A percentile compares a stretch with the other conserved stretches of the same genome.
These are phyloP conservation scores for Dittrichia graveolens DNA, from an alignment of 129 eudicot genomes.

Conservation along the genomic window DNA sequence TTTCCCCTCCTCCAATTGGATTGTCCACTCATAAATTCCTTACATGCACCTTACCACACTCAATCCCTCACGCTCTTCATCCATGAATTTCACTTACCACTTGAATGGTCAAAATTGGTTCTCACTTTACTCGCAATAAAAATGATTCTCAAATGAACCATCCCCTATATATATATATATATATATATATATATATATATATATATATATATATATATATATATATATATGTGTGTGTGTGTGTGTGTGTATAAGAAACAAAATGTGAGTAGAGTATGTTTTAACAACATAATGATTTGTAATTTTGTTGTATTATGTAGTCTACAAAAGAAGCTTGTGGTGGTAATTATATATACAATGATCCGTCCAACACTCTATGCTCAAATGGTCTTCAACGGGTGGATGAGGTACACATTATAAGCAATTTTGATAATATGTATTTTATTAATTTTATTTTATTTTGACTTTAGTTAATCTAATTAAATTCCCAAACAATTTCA, in stretches of 20 bases:
- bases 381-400: constrained; percentile 16
- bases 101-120: too few species aligned
- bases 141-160: too few species aligned
- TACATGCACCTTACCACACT: too few species aligned
- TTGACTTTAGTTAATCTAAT: not conserved
- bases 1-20: too few species aligned
- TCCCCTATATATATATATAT: too few species aligned
- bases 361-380: constrained; percentile 25
- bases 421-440: not conserved
- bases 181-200: too few species aligned
- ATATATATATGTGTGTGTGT: too few species aligned
- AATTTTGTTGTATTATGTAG: constrained; percentile 14
- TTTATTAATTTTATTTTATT: not conserved
- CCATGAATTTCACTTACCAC: too few species aligned
- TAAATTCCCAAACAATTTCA: not conserved
- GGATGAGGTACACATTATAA: constrained; percentile 22
- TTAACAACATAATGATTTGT: not conserved
- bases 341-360: constrained; percentile 27
- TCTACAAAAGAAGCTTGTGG: constrained; percentile 27
- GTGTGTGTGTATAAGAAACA: not conserved
- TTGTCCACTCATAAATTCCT: too few species aligned
- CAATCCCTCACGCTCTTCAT: too few species aligned
- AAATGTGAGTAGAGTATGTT: not conserved
- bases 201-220: too few species aligned
- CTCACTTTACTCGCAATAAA: too few species aligned